Base-by-base conservation (phyloP, 805 yeast genomes). In the Myxozyma monticola region DNA sequence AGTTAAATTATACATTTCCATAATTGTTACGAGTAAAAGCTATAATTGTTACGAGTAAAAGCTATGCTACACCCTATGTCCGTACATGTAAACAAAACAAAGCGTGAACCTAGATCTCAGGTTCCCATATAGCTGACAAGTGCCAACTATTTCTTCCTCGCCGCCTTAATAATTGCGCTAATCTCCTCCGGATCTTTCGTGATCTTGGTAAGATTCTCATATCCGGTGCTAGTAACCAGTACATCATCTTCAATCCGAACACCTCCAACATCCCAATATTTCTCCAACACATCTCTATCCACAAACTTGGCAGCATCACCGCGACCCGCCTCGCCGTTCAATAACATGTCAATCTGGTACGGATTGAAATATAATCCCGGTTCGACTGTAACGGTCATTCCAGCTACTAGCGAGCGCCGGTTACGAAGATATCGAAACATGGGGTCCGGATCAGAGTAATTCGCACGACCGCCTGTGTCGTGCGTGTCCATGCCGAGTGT, bases 201-300 rank as follows among this genome's bases (percentile, higher is more conserved):
- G 47, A 91, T 81, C 24, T 78, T 76, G 1, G 96, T 91, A 46
- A 91, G 71, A 61, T 87, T 85, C 63, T 89, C 96, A 63, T 69
- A 80, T 0, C 98, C 98, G 45, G 70, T 71, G 40, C 75, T 74
- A 1, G 96, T 87, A 26, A 91, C 84, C 38, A 88, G 71, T 36
- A 93, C 77, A 64, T 91, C 97, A 65, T 91, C 99, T 69, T 91
- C 99, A 49, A 91, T 88, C 68, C 99, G 81, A 4, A 91, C 96
- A 38, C 99, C 99, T 14, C 99, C 99, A 49, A 93, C 80, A 59
- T 84, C 79, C 84, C 85, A 79, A 68, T 89, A 91, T 62, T 79
- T 82, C 48, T 86, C 81, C 54, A 91, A 72, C 5, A 85, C 81
- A 0, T 78, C 81, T 56, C 68, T 66, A 62, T 88, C 75, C 49